These are phyloP conservation scores for Aegilops sharonensis DNA, from an alignment of 176 grass and related monocot species.

Conservation along the genomic window DNA sequence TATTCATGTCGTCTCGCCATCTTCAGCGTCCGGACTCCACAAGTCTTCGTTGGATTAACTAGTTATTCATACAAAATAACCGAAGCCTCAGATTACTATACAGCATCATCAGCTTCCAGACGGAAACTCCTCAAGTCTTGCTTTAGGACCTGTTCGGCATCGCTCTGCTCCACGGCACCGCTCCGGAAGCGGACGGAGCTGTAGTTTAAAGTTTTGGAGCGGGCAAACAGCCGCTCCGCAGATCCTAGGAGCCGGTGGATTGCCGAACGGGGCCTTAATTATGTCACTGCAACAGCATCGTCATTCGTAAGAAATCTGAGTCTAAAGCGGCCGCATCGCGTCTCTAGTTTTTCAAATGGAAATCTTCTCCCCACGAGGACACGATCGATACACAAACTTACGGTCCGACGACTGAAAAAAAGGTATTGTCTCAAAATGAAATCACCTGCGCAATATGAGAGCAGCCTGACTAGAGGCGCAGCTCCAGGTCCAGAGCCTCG, in stretches of 20 bases:
- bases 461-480: neutral
- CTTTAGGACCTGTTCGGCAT: too few species aligned
- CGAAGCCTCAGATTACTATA: neutral
- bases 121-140: too few species aligned
- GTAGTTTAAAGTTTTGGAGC: too few species aligned
- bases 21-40: neutral
- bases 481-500: neutral
- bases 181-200: too few species aligned
- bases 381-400: neutral
- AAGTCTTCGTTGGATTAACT: neutral
- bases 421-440: neutral
- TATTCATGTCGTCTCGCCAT: neutral
- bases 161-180: too few species aligned
- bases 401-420: neutral
- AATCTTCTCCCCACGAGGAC: neutral
- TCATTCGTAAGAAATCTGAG: neutral
- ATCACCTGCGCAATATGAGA: neutral
- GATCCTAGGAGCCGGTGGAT: too few species aligned
- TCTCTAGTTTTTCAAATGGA: too few species aligned
- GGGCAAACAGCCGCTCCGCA: too few species aligned
- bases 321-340: too few species aligned
- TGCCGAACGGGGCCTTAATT: neutral
- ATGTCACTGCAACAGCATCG: neutral
- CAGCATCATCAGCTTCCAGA: too few species aligned
- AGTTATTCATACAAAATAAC: neutral